Evolutionary conservation across 2,329 filamentous ascomycete species (phyloP).

Genomic region (Talaromyces atroroseus): DNA sequence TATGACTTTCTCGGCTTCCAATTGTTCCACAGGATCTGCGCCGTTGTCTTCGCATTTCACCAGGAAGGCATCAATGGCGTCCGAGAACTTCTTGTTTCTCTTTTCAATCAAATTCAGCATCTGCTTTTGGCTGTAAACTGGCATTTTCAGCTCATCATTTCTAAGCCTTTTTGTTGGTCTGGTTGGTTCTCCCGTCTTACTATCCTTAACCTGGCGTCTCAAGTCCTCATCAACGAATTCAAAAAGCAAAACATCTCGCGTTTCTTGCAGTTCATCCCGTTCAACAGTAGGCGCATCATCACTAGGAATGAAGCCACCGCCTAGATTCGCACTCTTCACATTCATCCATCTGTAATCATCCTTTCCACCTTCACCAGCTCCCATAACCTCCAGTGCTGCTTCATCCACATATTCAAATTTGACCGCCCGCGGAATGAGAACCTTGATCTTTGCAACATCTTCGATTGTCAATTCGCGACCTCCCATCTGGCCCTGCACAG

Average conservation of each 20-base stretch:
- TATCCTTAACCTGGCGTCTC: slow-evolving; percentile 68
- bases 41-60: slow-evolving; percentile 61
- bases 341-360: slow-evolving; percentile 18
- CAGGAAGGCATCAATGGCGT: slow-evolving; percentile 71
- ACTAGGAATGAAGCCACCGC: slow-evolving; percentile 10
- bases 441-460: slow-evolving; percentile 77
- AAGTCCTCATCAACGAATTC: slow-evolving; percentile 90
- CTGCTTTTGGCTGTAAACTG: slow-evolving; percentile 86
- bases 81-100: slow-evolving; percentile 75
- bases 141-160: slow-evolving; percentile 82
- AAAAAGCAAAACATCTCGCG: slow-evolving; percentile 63
- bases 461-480: slow-evolving; percentile 59
- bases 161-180: slow-evolving; percentile 63
- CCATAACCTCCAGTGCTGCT: slow-evolving; percentile 71
- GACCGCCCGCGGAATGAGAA: slow-evolving; percentile 70
- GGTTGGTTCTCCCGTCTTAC: slow-evolving; percentile 66
- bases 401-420: slow-evolving; percentile 85
- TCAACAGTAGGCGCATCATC: slow-evolving; percentile 12
- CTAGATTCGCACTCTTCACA: slow-evolving; percentile 8
- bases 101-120: slow-evolving; percentile 86
- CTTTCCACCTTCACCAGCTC: slow-evolving; percentile 56
- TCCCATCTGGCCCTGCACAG: slow-evolving; percentile 79
- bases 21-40: slow-evolving; percentile 60
- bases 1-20: slow-evolving; percentile 59
- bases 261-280: slow-evolving; percentile 46